Percentiles rank a stretch among this genome's conserved stretches.
Evolutionary conservation across 1,139 yeast species (phyloP).

Genomic region (Kodamaea arcana): DNA sequence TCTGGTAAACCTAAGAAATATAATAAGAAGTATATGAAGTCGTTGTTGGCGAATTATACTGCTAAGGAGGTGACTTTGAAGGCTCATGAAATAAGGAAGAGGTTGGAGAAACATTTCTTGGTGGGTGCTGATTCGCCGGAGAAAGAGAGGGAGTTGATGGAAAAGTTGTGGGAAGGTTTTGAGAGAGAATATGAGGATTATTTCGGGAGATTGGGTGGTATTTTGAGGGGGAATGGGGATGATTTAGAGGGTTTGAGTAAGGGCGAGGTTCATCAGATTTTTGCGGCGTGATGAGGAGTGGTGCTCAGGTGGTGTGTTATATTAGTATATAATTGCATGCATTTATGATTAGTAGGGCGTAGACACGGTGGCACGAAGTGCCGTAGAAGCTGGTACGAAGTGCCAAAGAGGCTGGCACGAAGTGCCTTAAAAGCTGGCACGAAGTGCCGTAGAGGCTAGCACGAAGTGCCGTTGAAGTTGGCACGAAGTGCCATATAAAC

Average conservation of each 20-base stretch:
- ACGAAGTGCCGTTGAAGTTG: no score
- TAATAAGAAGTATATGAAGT: conserved; percentile 54
- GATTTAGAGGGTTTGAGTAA: conserved; percentile 38
- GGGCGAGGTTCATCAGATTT: conserved; percentile 31
- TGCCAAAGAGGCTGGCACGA: no score
- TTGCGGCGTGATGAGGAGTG: no score
- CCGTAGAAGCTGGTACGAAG: no score
- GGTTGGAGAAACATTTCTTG: conserved; percentile 57
- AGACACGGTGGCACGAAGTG: no score
- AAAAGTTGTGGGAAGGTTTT: conserved; percentile 43
- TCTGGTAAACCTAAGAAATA: conserved; percentile 59
- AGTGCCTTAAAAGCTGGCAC: no score
- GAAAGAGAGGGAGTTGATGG: conserved; percentile 38
- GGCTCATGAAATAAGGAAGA: conserved; percentile 51
- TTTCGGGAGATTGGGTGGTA: conserved; percentile 35
- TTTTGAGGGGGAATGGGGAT: conserved; percentile 36
- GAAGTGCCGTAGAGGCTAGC: no score
- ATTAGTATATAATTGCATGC: no score
- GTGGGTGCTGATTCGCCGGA: conserved; percentile 43
- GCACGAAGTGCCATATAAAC: no score
- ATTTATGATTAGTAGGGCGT: no score
- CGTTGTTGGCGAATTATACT: conserved; percentile 54
- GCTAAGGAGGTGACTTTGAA: conserved; percentile 54
- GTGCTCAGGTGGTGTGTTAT: no score
- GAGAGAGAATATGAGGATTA: conserved; percentile 32